Conservation (phyloP, 768 basidiomycete species). For the Infundibulicybe gibba region DNA sequence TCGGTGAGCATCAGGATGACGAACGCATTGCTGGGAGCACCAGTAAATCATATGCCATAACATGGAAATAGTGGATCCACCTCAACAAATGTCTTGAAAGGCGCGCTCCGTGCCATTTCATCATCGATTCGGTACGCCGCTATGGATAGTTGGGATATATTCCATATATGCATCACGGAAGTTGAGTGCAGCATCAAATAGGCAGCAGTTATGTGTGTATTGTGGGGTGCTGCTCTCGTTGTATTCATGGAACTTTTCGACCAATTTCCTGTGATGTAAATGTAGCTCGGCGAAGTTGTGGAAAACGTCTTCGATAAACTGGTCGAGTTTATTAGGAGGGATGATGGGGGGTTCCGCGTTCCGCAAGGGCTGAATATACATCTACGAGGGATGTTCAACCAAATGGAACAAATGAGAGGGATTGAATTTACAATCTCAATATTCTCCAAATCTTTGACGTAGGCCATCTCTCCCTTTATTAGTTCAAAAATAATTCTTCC, state of each 20-base stretch:
- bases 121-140: constrained; percentile 86
- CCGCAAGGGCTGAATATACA: constrained; percentile 78
- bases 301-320: constrained; percentile 85
- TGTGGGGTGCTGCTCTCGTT: constrained; percentile 81
- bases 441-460: constrained; percentile 88
- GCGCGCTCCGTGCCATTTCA: constrained; percentile 76
- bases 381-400: constrained; percentile 35
- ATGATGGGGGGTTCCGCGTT: constrained; percentile 76
- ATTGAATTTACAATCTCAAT: constrained; percentile 61
- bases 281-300: constrained; percentile 82
- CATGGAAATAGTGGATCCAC: constrained; percentile 33
- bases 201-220: constrained; percentile 81
- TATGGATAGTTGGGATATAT: constrained; percentile 90
- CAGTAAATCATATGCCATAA: constrained; percentile 13
- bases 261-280: constrained; percentile 68
- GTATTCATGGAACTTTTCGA: constrained; percentile 84
- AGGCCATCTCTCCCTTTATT: constrained; percentile 94
- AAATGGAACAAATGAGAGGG: background rate
- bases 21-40: constrained; percentile 35
- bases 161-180: constrained; percentile 93
- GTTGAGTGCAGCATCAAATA: constrained; percentile 87
- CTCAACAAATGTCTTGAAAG: constrained; percentile 82
- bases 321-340: constrained; percentile 60
- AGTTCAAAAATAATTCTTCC: constrained; percentile 87
- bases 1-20: constrained; percentile 74